Percentiles rank a stretch among this genome's conserved stretches.
Evolutionary conservation across 176 grass and related monocot species (phyloP).

Genomic region (Zea mays): DNA sequence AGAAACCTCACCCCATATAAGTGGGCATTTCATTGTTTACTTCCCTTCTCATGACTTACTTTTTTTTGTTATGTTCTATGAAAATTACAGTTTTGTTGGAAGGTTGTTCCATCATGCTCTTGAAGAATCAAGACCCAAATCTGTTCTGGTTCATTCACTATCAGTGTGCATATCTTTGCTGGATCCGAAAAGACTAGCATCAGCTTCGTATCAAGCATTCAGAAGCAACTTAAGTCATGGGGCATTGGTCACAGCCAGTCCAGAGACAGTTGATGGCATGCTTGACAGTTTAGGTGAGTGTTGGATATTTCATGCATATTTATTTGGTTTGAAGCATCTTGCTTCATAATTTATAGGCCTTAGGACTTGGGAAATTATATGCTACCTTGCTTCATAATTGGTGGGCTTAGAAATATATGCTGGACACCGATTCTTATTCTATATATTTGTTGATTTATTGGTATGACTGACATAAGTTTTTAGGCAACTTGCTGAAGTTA

Average conservation of each 20-base stretch:
- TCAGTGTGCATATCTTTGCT: constrained; percentile 94
- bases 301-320: constrained; percentile 24
- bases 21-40: neutral
- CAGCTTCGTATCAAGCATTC: constrained; percentile 94
- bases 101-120: constrained; percentile 84
- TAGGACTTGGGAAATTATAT: neutral
- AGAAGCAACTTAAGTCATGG: constrained; percentile 95
- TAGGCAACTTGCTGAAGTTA: constrained; percentile 86
- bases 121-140: constrained; percentile 90
- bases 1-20: constrained; percentile 15
- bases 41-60: constrained; percentile 17
- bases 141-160: constrained; percentile 90
- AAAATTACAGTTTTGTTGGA: constrained; percentile 86
- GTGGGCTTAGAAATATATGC: constrained; percentile 12
- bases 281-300: constrained; percentile 80
- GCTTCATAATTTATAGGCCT: constrained; percentile 18
- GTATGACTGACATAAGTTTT: constrained; percentile 34
- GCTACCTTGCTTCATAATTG: neutral
- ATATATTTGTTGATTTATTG: constrained; percentile 17
- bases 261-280: constrained; percentile 89
- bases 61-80: constrained; percentile 27
- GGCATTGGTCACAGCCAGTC: constrained; percentile 82
- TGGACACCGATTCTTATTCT: neutral
- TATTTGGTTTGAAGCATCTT: constrained; percentile 12
- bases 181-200: constrained; percentile 90